These are phyloP conservation scores for Botrytis porri DNA, from an alignment of 2,329 filamentous ascomycete species.

Conservation along the genomic window DNA sequence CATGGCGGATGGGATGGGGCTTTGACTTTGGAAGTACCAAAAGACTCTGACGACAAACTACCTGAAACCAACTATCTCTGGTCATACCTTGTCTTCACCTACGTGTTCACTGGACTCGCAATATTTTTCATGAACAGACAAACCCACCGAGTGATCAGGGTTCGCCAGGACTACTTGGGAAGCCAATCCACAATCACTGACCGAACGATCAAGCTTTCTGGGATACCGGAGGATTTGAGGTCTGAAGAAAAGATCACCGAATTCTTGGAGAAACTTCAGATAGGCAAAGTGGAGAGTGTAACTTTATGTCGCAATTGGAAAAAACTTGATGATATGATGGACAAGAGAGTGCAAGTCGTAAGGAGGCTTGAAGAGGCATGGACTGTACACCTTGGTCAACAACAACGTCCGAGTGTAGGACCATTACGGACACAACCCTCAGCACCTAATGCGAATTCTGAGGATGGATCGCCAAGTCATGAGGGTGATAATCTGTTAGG, in stretches of 20 bases:
- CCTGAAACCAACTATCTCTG: constrained; percentile 61
- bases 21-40: not conserved
- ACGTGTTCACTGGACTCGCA: constrained; percentile 80
- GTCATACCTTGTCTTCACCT: constrained; percentile 93
- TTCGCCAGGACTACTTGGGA: constrained; percentile 87
- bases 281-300: constrained; percentile 86
- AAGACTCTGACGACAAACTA: constrained; percentile 20
- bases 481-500: constrained; percentile 60
- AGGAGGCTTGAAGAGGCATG: constrained; percentile 78
- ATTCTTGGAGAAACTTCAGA: constrained; percentile 81
- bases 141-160: constrained; percentile 79
- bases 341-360: constrained; percentile 61
- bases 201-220: constrained; percentile 85
- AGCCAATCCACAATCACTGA: constrained; percentile 95
- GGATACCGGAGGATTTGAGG: constrained; percentile 75
- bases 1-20: constrained; percentile 3
- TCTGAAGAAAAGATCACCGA: constrained; percentile 81
- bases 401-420: not conserved
- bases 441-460: constrained; percentile 42
- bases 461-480: constrained; percentile 46
- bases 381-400: constrained; percentile 68
- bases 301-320: constrained; percentile 86
- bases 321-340: constrained; percentile 71
- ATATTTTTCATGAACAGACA: constrained; percentile 80
- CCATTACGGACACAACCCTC: constrained; percentile 43